phyloP scores from a whole-genome alignment of 2,329 filamentous ascomycete genomes.

The Aspergillus fischeri region DNA sequence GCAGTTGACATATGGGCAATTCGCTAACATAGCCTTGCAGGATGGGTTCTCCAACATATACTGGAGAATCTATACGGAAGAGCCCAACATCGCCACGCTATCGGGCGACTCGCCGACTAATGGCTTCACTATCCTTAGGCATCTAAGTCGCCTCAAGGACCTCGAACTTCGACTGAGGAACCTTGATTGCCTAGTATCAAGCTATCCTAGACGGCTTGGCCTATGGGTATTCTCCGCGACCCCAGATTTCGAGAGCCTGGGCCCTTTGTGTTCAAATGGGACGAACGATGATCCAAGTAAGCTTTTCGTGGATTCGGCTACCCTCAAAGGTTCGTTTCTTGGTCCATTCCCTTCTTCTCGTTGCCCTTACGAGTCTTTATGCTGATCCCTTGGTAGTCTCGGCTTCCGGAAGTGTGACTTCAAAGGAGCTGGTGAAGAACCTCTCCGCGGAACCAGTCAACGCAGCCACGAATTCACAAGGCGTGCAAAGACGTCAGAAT shows the following conservation, averaged over 20 bases:
- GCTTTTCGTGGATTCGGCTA: conserved; percentile 28
- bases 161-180: conserved; percentile 34
- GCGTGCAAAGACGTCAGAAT: conserved; percentile 22
- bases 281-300: conserved; percentile 23
- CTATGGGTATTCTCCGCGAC: conserved; percentile 40
- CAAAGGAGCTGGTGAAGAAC: conserved; percentile 33
- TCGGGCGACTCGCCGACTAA: conserved; percentile 31
- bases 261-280: conserved; percentile 23
- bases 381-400: conserved; percentile 23
- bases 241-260: conserved; percentile 34
- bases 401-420: conserved; percentile 32
- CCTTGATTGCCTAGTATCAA: conserved; percentile 36
- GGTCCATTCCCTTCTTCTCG: not conserved
- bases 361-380: not conserved
- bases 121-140: conserved; percentile 35
- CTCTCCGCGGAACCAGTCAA: conserved; percentile 29
- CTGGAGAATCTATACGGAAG: conserved; percentile 42
- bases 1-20: not conserved
- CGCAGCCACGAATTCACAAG: conserved; percentile 14
- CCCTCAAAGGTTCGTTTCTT: conserved; percentile 29
- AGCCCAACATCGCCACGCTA: conserved; percentile 26
- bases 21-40: conserved; percentile 26
- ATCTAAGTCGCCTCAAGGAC: conserved; percentile 38
- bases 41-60: conserved; percentile 42
- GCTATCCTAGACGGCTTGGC: conserved; percentile 34